Evolutionary conservation across 2,329 filamentous ascomycete species (phyloP), one percentile per base, ranked within the genome.

Genomic region (Orbilia ellipsospora): DNA sequence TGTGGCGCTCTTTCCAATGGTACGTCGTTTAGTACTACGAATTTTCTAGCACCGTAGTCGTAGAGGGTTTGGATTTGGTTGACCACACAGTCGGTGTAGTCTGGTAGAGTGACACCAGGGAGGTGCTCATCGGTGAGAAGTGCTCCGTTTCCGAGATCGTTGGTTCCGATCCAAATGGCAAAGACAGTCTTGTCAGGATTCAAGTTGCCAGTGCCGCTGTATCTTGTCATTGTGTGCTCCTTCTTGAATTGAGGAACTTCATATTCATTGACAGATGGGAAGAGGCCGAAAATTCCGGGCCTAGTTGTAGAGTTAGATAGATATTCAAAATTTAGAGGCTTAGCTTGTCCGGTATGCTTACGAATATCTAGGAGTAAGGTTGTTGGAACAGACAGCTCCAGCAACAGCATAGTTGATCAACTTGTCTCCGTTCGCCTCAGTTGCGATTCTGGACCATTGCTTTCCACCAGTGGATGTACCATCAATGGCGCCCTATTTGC

Each of bases 141-240:
- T 7, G 86, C 90, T 61, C 85, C 82, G 68, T 84, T 85, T 20
- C 91, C 91, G 8, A 94, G 83, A 79, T 95, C 92, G 80, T 94
- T 94, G 23, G 91, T 93, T 2, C 92, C 92, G 79, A 94, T 93
- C 90, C 90, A 94, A 60, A 94, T 86, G 0, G 88, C 86, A 79
- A 93, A 94, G 1, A 92, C 88, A 0, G 90, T 92, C 77, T 89
- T 88, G 31, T 87, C 82, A 1, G 85, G 78, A 1, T 84, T 85
- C 69, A 87, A 81, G 79, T 56, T 54, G 16, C 57, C 63, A 26
- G 63, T 23, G 15, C 63, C 55, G 12, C 44, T 50, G 23, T 73
- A 78, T 59, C 70, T 68, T 52, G 70, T 74, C 18, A 74, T 74
- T 67, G 40, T 76, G 50, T 73, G 73, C n/a, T 89, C 88, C 18